Evolutionary conservation across 768 basidiomycete species (phyloP), one percentile per base, ranked within the genome.

Genomic region (Cystobasidium ongulense): DNA sequence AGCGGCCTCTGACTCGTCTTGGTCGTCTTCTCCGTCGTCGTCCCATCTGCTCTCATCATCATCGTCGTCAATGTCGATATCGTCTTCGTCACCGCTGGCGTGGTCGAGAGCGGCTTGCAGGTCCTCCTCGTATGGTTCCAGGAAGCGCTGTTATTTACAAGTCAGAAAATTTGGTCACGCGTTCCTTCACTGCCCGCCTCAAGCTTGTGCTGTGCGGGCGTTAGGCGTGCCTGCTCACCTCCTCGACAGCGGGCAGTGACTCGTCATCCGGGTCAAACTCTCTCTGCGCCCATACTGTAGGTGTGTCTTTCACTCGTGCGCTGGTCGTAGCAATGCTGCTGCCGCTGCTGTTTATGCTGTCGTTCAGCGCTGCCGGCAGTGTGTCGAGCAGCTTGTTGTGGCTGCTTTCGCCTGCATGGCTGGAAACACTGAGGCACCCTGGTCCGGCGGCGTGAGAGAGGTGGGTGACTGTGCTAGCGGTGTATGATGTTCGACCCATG

Each of bases 231-330:
- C 29, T 17, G 13, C 68, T 38, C 53, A 71, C 68, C 68, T 71
- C 68, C 17, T 54, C 54, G 25, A 71, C 54, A 38, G 53, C 27
- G 8, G 68, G 68, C 54, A 71, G 29, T 33, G 68, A 25, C 53
- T 71, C 35, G 54, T 71, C 68, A 59, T 71, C 68, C 21, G 68
- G 68, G 31, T 71, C 68, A 29, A 71, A 71, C 21, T 7, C 7
- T 33, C 31, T 17, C 23, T 71, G 68, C 13, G 68, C 33, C 68
- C 68, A 71, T 18, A 59, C 18, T 2, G 13, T 36, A 38, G 68
- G 68, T 23, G 68, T 53, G 36, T 71, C 54, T 21, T 52, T 67
- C 4, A 13, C 39, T 41, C 33, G 10, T 39, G 57, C 17, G 21
- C 33, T 27, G 11, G 5, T 59, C 13, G 27, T 31, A 11, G 21